phyloP scores from a whole-genome alignment of 108 stramenopile species.

The Cyclostephanos tholiformis region DNA sequence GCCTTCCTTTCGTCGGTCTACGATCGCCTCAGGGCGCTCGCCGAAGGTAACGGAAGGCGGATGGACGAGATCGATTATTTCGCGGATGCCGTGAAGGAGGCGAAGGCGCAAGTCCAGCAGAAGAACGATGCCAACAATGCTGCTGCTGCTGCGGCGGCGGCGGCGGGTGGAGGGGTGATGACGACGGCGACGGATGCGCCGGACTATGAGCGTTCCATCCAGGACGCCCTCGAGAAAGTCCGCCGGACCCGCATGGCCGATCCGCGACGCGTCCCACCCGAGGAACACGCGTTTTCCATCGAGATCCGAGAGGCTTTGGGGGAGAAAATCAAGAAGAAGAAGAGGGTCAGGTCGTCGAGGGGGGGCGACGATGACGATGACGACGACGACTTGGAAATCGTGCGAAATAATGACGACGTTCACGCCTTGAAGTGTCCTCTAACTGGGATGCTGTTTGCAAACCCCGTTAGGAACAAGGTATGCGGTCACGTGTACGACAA shows the following conservation, averaged over 20 bases:
- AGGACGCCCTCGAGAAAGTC: constrained; percentile 32
- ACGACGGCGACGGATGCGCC: constrained; percentile 25
- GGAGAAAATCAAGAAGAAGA: constrained; percentile 43
- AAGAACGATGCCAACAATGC: constrained; percentile 15
- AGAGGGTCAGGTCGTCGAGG: constrained; percentile 22
- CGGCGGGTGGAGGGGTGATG: background rate
- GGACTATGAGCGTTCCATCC: constrained; percentile 46
- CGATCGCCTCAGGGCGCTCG: constrained; percentile 50
- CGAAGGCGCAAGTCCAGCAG: constrained; percentile 27
- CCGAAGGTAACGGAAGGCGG: constrained; percentile 53
- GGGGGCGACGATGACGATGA: constrained; percentile 31
- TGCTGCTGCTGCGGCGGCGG: constrained; percentile 6
- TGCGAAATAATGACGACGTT: constrained; percentile 26
- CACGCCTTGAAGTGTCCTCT: constrained; percentile 67
- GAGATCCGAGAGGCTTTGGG: constrained; percentile 30
- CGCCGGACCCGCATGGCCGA: constrained; percentile 23
- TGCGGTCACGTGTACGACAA: constrained; percentile 67
- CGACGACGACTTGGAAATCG: constrained; percentile 47
- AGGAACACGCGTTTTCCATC: constrained; percentile 28
- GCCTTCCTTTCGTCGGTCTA: constrained; percentile 44
- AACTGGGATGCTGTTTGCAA: constrained; percentile 55
- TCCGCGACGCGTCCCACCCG: constrained; percentile 9
- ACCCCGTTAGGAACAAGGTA: constrained; percentile 68
- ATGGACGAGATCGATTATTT: constrained; percentile 51
- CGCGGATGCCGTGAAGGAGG: constrained; percentile 43